Base-by-base conservation (phyloP, 805 yeast genomes). In the Saccharomycopsis sp. region DNA sequence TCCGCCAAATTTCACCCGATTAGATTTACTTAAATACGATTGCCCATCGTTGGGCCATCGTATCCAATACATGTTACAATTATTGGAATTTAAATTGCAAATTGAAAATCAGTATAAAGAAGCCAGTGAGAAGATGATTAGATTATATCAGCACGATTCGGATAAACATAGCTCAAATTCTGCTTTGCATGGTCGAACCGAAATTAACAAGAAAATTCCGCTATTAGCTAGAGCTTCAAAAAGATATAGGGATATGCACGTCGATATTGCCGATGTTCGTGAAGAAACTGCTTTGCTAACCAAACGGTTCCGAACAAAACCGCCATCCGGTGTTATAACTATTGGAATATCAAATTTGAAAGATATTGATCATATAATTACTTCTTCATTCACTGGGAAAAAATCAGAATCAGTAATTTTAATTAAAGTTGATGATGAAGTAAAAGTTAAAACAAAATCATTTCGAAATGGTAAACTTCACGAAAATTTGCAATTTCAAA, bases 1-100 rank as follows among this genome's bases (percentile, higher is more conserved):
- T 14, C 41, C 51, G 13, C 48, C 48, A 13, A 50, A 50, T 38
- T 50, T 50, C 44, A 75, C 90, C 0, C 72, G 85, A 17, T 67
- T 85, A 53, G 98, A 93, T 60, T 70, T 93, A 45, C 73, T 87
- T 59, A 88, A 88, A 56, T 88, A 87, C 58, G 97, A 93, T 56
- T 85, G 96, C 55, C 96, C 97, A 0, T 85, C 95, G 0, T 67
- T 93, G 54, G 96, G 97, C 8, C 96, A 93, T 56, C 77, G 93
- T 51, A 93, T 93, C 57, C 96, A 87, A 63, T 81, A 85, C 56
- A 89, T 93, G 97, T 73, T 90, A 44, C 97, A 89, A 64, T 95
- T 88, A 62, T 71, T 93, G 48, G 96, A 89, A 59, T 88, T 90
- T 62, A 93, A 93, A 63, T 71, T 90, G 38, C 93, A 90, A 58